These are phyloP conservation scores for Ramaria sp. DNA, from an alignment of 768 basidiomycete genomes.

Conservation along the genomic window DNA sequence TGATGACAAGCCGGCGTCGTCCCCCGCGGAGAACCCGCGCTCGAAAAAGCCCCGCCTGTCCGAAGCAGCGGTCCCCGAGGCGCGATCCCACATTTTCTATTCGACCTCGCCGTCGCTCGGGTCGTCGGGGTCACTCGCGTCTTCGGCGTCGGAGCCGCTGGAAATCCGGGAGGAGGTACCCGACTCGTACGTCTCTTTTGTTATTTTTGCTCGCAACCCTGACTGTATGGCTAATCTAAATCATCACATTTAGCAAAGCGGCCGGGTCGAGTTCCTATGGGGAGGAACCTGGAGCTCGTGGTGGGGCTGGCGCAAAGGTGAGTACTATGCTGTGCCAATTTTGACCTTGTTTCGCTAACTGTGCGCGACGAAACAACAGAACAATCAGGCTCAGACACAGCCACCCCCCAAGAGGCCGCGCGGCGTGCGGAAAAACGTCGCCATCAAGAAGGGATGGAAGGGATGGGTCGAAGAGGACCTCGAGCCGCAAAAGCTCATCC, in stretches of 20 bases:
- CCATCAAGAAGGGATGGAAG: slow-evolving; percentile 78
- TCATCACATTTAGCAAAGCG: no score
- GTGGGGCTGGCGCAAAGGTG: no score
- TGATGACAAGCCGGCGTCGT: not conserved
- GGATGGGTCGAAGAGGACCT: slow-evolving; percentile 62
- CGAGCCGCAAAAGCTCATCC: slow-evolving; percentile 74
- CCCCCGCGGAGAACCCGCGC: not conserved
- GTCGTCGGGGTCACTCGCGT: not conserved
- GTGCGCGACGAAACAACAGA: not conserved
- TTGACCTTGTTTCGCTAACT: no score
- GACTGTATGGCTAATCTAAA: not conserved
- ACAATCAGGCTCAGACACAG: not conserved
- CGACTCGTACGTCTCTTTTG: not conserved
- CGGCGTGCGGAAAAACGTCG: slow-evolving; percentile 51
- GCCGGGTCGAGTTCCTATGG: no score
- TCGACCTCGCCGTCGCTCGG: not conserved
- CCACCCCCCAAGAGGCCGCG: slow-evolving; percentile 15
- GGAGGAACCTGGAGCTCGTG: no score
- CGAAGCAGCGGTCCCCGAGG: not conserved
- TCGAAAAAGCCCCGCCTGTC: not conserved
- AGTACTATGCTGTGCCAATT: no score
- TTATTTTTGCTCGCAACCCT: not conserved
- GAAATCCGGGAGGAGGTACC: not conserved
- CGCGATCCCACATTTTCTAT: not conserved
- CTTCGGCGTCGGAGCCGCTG: not conserved